phyloP scores from a whole-genome alignment of 306 rosid species.

The Bauhinia variegata region DNA sequence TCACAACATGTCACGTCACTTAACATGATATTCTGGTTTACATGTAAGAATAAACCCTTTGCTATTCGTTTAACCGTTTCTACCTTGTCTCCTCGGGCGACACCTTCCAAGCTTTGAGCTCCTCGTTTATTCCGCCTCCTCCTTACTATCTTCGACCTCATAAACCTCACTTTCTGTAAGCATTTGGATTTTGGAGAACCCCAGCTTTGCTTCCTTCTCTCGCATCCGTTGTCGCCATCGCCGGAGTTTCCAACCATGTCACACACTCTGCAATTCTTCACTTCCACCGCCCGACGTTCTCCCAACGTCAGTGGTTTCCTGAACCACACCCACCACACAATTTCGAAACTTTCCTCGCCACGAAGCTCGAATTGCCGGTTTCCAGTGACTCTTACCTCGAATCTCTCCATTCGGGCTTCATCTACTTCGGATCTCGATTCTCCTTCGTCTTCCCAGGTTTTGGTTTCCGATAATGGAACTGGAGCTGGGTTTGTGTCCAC shows the following conservation, averaged over 20 bases:
- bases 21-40: no score
- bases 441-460: slow-evolving; percentile 39
- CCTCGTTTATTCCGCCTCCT: slow-evolving; percentile 26
- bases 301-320: slow-evolving; percentile 25
- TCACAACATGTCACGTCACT: no score
- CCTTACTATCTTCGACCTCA: neutral
- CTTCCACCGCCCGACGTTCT: slow-evolving; percentile 42
- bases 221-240: neutral
- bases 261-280: slow-evolving; percentile 65
- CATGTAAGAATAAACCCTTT: neutral
- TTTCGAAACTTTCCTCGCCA: slow-evolving; percentile 32
- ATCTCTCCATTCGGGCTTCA: slow-evolving; percentile 41
- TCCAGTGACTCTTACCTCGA: slow-evolving; percentile 35
- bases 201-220: neutral
- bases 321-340: slow-evolving; percentile 24
- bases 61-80: neutral
- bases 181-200: neutral
- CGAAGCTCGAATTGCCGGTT: slow-evolving; percentile 31
- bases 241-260: slow-evolving; percentile 52
- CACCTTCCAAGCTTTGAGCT: slow-evolving; percentile 18
- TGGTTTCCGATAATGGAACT: slow-evolving; percentile 52
- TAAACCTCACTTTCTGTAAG: neutral
- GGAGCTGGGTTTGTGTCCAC: slow-evolving; percentile 38
- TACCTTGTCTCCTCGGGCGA: slow-evolving; percentile 17
- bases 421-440: slow-evolving; percentile 55